phyloP scores from a whole-genome alignment of 78 protist species.

The Planoprotostelium fungivorum region DNA sequence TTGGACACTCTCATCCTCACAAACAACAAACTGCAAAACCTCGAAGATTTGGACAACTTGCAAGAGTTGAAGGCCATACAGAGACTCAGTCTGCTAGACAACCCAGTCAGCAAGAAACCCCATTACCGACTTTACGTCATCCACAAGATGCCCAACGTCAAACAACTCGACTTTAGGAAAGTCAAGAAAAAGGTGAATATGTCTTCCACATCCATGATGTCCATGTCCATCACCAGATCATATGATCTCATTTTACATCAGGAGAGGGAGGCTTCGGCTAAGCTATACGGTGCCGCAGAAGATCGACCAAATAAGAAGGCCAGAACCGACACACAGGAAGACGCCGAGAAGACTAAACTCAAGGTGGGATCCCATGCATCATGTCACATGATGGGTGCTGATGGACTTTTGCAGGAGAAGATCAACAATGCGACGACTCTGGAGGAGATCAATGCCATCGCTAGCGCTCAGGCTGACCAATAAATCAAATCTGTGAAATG shows the following conservation, averaged over 20 bases:
- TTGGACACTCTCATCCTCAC: conserved; percentile 58
- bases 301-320: neutral
- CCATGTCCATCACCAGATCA: neutral
- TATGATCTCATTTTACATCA: neutral
- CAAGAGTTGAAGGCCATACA: conserved; percentile 22
- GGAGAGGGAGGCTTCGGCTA: neutral
- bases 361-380: too few species aligned
- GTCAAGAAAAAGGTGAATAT: conserved; percentile 52
- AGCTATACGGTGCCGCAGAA: neutral
- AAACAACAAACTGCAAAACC: conserved; percentile 35
- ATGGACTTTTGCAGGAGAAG: too few species aligned
- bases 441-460: too few species aligned
- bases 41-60: conserved; percentile 39
- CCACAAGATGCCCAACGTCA: conserved; percentile 59
- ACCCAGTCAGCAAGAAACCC: conserved; percentile 27
- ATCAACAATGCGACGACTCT: too few species aligned
- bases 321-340: neutral
- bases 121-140: conserved; percentile 74
- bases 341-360: neutral
- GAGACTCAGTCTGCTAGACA: conserved; percentile 49
- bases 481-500: too few species aligned
- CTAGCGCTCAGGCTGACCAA: too few species aligned
- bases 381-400: too few species aligned
- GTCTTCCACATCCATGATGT: too few species aligned
- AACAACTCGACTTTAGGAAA: conserved; percentile 67